phyloP scores from a whole-genome alignment of 1,284 basidiomycete genomes.

The Fistulinella cinereoalba region DNA sequence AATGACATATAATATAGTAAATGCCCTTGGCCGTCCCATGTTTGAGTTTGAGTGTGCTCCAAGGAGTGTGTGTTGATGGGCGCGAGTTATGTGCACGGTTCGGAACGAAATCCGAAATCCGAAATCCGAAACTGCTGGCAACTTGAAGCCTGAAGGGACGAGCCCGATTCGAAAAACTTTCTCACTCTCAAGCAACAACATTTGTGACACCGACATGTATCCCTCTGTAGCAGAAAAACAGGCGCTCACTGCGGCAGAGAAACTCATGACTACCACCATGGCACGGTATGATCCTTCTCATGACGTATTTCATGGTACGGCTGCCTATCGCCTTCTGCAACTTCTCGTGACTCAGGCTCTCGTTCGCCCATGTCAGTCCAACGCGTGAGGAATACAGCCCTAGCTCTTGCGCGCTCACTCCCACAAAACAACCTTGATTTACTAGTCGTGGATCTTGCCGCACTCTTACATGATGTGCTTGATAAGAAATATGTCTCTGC shows the following conservation, averaged over 20 bases:
- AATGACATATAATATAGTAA: slow-evolving; percentile 34
- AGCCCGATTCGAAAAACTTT: too few species aligned
- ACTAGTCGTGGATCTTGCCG: slow-evolving; percentile 76
- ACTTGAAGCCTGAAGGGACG: too few species aligned
- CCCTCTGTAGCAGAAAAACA: slow-evolving; percentile 40
- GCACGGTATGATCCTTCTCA: slow-evolving; percentile 86
- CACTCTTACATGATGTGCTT: slow-evolving; percentile 85
- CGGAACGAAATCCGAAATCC: slow-evolving; percentile 27
- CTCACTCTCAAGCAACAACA: not conserved
- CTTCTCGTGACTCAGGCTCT: slow-evolving; percentile 6
- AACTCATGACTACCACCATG: slow-evolving; percentile 76
- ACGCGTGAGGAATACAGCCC: slow-evolving; percentile 75
- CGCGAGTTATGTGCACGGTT: not conserved
- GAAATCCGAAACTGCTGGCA: slow-evolving; percentile 5
- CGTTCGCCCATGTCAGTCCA: slow-evolving; percentile 52
- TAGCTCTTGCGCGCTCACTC: slow-evolving; percentile 59
- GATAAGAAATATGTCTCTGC: slow-evolving; percentile 79
- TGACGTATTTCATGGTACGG: slow-evolving; percentile 81
- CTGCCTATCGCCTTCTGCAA: not conserved
- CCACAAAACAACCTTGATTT: slow-evolving; percentile 53
- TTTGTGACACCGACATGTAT: too few species aligned
- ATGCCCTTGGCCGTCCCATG: slow-evolving; percentile 19
- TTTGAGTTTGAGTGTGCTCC: slow-evolving; percentile 7
- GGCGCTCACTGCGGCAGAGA: slow-evolving; percentile 59
- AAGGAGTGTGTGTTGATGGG: not conserved